Conservation (phyloP, 73 alveolate genomes). For the Paramecium bursaria region DNA sequence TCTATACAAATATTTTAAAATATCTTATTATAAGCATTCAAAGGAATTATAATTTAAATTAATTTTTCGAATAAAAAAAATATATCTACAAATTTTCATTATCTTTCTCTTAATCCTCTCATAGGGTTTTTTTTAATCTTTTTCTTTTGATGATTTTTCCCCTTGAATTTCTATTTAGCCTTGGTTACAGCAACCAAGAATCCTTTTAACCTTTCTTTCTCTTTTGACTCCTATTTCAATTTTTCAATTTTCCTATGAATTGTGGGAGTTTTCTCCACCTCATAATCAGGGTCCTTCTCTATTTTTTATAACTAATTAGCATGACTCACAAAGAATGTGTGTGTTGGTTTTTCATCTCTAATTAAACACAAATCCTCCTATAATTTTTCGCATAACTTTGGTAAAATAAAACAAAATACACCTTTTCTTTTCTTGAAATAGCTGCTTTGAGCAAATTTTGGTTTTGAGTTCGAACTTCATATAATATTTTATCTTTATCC, state of each 20-base stretch:
- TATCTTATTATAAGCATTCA: no score
- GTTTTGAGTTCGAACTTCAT: slow-evolving; percentile 26
- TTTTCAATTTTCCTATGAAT: background rate
- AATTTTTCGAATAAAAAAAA: no score
- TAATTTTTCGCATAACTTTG: slow-evolving; percentile 27
- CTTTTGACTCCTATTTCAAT: background rate
- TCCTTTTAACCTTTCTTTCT: slow-evolving; percentile 52
- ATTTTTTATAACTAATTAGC: no score
- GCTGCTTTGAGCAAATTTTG: slow-evolving; percentile 51
- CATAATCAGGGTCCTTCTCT: slow-evolving; percentile 6
- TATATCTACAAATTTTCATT: no score
- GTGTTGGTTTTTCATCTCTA: background rate
- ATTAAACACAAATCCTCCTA: slow-evolving; percentile 7
- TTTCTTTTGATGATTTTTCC: background rate
- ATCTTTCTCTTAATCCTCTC: slow-evolving; percentile 43
- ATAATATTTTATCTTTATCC: slow-evolving; percentile 12
- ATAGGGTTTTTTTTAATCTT: slow-evolving; percentile 1
- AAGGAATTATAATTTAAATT: no score
- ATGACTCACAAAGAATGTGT: slow-evolving; percentile 12
- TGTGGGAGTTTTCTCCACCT: background rate
- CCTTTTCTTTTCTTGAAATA: slow-evolving; percentile 16
- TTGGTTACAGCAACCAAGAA: slow-evolving; percentile 46
- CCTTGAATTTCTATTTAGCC: background rate
- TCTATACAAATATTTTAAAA: no score
- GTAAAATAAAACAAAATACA: background rate